Base-by-base conservation (phyloP, 2,329 filamentous ascomycete genomes). In the Penicillium sp. region DNA sequence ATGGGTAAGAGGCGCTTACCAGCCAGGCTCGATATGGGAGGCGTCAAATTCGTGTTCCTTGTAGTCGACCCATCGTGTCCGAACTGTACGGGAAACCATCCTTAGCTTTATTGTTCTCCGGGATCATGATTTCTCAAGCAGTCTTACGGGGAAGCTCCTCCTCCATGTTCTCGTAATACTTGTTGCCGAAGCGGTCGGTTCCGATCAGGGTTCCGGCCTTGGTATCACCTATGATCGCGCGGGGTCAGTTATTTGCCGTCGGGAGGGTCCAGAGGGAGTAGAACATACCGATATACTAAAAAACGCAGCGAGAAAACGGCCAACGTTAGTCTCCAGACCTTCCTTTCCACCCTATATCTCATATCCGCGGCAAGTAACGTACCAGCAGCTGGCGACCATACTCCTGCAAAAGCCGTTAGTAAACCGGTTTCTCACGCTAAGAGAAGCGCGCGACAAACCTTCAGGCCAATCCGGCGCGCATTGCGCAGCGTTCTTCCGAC, bases 31-130 rank as follows among this genome's bases (percentile, higher is more conserved):
- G 64, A 96, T 88, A 47, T 96, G 89, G 40, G 60, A 65, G 20
- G 65, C 55, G 61, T 81, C 72, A 47, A 65, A 70, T 67, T 97
- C 89, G 64, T 49, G 52, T 39, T 40, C 81, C 76, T 89, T 92
- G 80, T 95, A 98, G 74, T 97, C 91, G 57, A 98, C 88, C 93
- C 95, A 98, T 79, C 91, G 84, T 62, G 90, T 96, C 66, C 92
- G 87, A 65, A 96, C 90, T 93, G 63, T 47, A 43, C 15, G 18
- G 32, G 6, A 25, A 39, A 42, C 25, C 46, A 41, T 24, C n/a
- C 20, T 44, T 64, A 49, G 47, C 35, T 20, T 29, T n/a, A 15
- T 15, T 8, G 5, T 12, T 18, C 20, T 7, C 2, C 12, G n/a
- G 9, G 20, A 15, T 28, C 12, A 4, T 20, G 24, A 15, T n/a